phyloP scores from a whole-genome alignment of 768 basidiomycete species.

The Candolleomyces aberdarensis region DNA sequence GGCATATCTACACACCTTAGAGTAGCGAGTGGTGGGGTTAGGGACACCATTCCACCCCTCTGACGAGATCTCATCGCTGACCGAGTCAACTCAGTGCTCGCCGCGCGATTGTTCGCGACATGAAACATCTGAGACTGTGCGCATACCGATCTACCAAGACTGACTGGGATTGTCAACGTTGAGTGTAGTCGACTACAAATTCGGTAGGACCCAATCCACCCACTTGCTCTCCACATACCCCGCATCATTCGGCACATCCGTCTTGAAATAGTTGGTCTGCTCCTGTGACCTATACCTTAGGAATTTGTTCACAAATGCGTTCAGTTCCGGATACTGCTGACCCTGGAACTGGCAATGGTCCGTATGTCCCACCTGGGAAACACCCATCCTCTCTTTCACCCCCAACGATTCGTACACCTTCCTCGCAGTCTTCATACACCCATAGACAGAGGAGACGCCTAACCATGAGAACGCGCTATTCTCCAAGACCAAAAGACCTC shows the following conservation, averaged over 20 bases:
- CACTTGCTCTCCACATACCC: constrained; percentile 35
- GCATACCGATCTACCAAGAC: too few species aligned
- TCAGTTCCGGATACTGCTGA: constrained; percentile 37
- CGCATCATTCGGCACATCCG: constrained; percentile 36
- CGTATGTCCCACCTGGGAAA: constrained; percentile 48
- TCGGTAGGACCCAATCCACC: constrained; percentile 46
- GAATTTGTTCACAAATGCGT: constrained; percentile 53
- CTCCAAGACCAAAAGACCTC: constrained; percentile 47
- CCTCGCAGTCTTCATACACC: constrained; percentile 43
- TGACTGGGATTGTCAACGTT: too few species aligned
- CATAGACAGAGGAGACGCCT: constrained; percentile 41
- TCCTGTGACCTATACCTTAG: constrained; percentile 37
- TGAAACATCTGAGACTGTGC: too few species aligned
- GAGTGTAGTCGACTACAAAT: neutral
- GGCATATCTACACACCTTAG: too few species aligned
- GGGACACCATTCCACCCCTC: too few species aligned
- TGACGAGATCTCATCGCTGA: too few species aligned
- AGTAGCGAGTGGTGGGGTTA: too few species aligned
- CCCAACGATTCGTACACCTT: constrained; percentile 47
- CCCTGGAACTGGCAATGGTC: constrained; percentile 50
- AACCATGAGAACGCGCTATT: constrained; percentile 54
- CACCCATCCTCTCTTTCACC: constrained; percentile 41
- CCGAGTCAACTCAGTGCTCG: too few species aligned
- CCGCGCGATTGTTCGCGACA: too few species aligned
- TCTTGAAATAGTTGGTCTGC: constrained; percentile 41